Evolutionary conservation across 2,329 filamentous ascomycete genomes (phyloP).

Genomic region (Colletotrichum scovillei): DNA sequence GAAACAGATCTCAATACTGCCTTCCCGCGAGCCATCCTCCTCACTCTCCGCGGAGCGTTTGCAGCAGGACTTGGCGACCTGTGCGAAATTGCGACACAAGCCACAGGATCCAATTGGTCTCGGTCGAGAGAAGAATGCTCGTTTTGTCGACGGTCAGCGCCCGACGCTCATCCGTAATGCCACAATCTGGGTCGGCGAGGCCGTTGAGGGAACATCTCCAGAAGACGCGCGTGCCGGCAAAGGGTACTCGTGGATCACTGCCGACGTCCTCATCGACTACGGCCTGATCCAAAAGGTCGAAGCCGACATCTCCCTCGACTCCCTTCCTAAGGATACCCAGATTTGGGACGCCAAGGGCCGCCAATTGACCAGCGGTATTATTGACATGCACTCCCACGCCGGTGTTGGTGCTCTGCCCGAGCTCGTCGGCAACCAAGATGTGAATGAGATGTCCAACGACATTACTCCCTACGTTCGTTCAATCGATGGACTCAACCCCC

Average conservation of each 20-base stretch:
- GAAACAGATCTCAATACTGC: slow-evolving; percentile 48
- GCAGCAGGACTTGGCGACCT: slow-evolving; percentile 64
- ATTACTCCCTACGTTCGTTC: slow-evolving; percentile 76
- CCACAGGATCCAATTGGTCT: slow-evolving; percentile 66
- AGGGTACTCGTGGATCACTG: slow-evolving; percentile 68
- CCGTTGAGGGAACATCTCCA: slow-evolving; percentile 59
- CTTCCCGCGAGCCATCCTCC: slow-evolving; percentile 35
- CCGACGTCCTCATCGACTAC: slow-evolving; percentile 71
- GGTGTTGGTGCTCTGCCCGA: slow-evolving; percentile 69
- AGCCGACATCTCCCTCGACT: slow-evolving; percentile 51
- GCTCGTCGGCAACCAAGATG: slow-evolving; percentile 66
- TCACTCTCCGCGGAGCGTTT: slow-evolving; percentile 64
- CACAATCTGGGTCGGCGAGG: slow-evolving; percentile 74
- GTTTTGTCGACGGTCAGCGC: slow-evolving; percentile 68
- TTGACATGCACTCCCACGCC: slow-evolving; percentile 79
- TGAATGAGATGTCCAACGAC: slow-evolving; percentile 72
- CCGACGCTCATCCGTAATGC: slow-evolving; percentile 75
- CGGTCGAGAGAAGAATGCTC: slow-evolving; percentile 69
- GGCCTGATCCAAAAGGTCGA: slow-evolving; percentile 70
- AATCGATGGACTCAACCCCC: slow-evolving; percentile 72
- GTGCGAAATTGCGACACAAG: slow-evolving; percentile 64
- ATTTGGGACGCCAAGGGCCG: slow-evolving; percentile 70
- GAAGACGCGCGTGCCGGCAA: slow-evolving; percentile 68
- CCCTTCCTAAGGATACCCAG: slow-evolving; percentile 58
- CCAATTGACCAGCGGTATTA: slow-evolving; percentile 73